Base-by-base conservation (phyloP, 2,329 filamentous ascomycete species). In the Arthrobotrys conoides region DNA sequence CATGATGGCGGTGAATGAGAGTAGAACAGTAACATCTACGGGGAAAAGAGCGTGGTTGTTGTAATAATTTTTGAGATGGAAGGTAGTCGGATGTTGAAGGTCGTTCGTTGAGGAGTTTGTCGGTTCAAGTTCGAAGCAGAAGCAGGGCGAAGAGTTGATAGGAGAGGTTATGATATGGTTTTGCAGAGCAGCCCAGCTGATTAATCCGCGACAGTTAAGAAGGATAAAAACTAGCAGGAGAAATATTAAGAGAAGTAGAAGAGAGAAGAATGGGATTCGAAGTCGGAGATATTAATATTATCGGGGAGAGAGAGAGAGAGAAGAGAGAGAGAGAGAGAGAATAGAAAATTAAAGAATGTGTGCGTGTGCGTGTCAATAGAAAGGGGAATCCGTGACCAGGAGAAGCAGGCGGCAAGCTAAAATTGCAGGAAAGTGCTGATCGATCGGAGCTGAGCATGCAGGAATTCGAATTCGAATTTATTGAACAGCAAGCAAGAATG, bases 1-100 rank as follows among this genome's bases (percentile, higher is more conserved):
- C 75, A 78, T 78, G 51, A 22, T 71, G 75, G 27, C 27, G 48
- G 48, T 24, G 63, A 48, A 57, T 27, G 9, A 9, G 48, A 14
- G 46, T 36, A 33, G 49, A 64, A 30, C 22, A 22, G 68, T 48
- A 65, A 61, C 75, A 78, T 78, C 75, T 78, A 78, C 67, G 63
- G 66, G 33, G 14, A 33, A 49, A 16, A 30, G 53, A 38, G 53
- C 20, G 53, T 59, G n/a, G 30, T 38, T 6, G 33, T 22, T 1
- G 44, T 18, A 33, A 3, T 18, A 24, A 16, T 66, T 22, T 2
- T 14, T 22, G 27, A 5, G 44, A 38, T 49, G 30, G 10, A 30
- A 3, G 33, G 27, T 30, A 36, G 33, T 12, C 9, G 8, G 33
- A 36, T 36, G 33, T 36, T 36, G 33, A 12, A 8, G 33, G 1